Evolutionary conservation across 192 early-diverging fungal species (phyloP).

Genomic region (Funneliformis geosporum): DNA sequence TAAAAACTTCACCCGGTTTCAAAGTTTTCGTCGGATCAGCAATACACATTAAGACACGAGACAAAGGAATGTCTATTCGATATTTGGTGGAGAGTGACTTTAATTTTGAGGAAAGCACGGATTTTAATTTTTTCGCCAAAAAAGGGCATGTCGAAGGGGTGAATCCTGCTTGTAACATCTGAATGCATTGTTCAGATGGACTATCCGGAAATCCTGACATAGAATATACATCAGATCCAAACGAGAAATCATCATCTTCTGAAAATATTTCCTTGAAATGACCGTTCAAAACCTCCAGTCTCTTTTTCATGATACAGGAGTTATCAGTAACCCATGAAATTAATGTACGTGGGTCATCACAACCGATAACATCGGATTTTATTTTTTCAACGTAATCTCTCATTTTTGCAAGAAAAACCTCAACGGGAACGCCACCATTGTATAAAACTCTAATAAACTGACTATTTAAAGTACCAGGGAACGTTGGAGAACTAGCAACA

Average conservation of each 20-base stretch:
- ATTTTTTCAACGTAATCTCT: conserved; percentile 33
- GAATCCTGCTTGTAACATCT: conserved; percentile 42
- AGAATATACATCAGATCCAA: background rate
- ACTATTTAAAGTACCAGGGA: conserved; percentile 33
- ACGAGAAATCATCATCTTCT: background rate
- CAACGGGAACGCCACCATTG: conserved; percentile 28
- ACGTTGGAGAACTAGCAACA: conserved; percentile 5
- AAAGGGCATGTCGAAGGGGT: conserved; percentile 34
- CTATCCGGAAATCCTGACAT: conserved; percentile 34
- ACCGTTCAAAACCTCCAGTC: conserved; percentile 22
- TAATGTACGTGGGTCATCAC: conserved; percentile 19
- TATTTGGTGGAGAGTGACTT: conserved; percentile 32
- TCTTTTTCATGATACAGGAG: conserved; percentile 18
- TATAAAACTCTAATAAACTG: conserved; percentile 39
- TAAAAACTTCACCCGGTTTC: conserved; percentile 34
- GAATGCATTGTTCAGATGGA: conserved; percentile 28
- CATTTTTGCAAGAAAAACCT: conserved; percentile 34
- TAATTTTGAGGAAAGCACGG: conserved; percentile 24
- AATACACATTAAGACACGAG: conserved; percentile 39
- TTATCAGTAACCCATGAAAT: conserved; percentile 33
- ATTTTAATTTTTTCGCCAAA: conserved; percentile 36
- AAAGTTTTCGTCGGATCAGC: conserved; percentile 40
- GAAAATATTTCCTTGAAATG: background rate
- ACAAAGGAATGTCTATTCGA: conserved; percentile 33
- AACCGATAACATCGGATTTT: conserved; percentile 10